phyloP scores from a whole-genome alignment of 352 stramenopile genomes.

The Pythium aquatile region DNA sequence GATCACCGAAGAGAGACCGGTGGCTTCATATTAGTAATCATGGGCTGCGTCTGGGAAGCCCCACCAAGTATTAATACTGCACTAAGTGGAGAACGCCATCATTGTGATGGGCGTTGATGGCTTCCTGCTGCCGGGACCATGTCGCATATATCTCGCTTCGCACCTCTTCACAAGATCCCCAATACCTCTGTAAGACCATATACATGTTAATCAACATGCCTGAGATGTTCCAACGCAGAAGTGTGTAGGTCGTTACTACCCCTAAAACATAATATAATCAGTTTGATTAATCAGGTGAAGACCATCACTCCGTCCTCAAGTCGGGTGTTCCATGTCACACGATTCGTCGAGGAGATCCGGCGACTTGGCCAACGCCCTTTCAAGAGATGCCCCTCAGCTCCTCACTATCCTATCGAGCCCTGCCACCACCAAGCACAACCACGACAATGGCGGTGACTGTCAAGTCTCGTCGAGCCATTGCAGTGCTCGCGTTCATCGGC shows the following conservation, averaged over 20 bases:
- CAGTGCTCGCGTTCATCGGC: neutral
- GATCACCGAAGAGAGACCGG: no score
- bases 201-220: no score
- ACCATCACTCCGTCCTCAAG: neutral
- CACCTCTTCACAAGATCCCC: neutral
- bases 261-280: no score
- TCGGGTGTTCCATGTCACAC: neutral
- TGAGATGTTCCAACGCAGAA: no score
- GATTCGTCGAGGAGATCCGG: neutral
- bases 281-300: neutral
- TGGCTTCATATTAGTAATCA: no score
- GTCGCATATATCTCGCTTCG: neutral
- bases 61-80: no score
- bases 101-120: neutral
- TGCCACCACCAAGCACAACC: no score
- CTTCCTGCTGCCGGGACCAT: neutral
- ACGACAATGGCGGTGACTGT: neutral
- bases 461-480: conserved; percentile 2
- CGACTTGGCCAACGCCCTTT: neutral
- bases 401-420: no score
- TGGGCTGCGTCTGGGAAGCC: no score
- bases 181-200: no score
- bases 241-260: no score
- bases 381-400: neutral
- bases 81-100: neutral